Evolutionary conservation across 768 basidiomycete species (phyloP).

Genomic region (Leccinum truebloodii): DNA sequence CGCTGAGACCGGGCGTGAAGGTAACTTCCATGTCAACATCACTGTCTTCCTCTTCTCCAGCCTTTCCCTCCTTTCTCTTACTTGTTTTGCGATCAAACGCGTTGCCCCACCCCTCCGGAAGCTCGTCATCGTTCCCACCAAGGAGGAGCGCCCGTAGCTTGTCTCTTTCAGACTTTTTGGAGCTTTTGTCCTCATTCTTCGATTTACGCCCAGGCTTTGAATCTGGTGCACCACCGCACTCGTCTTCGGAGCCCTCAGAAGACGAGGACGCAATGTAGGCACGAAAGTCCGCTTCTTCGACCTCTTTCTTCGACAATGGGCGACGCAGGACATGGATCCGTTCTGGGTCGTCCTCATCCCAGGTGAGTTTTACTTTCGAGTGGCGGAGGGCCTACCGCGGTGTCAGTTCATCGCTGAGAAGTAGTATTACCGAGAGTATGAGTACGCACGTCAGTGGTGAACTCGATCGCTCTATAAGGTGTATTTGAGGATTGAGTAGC

Average conservation of each 20-base stretch:
- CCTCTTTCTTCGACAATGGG: conserved; percentile 75
- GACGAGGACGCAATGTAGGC: conserved; percentile 75
- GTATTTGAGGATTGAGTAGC: conserved; percentile 63
- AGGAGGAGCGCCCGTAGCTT: conserved; percentile 78
- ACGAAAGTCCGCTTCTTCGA: conserved; percentile 89
- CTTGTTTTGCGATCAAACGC: conserved; percentile 29
- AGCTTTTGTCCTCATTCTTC: conserved; percentile 22
- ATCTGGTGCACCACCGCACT: conserved; percentile 7
- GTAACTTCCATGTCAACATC: conserved; percentile 94
- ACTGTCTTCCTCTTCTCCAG: conserved; percentile 28
- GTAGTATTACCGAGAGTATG: background rate
- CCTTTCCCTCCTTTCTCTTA: conserved; percentile 2
- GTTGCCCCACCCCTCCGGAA: conserved; percentile 85
- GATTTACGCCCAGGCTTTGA: conserved; percentile 11
- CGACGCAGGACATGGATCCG: conserved; percentile 80
- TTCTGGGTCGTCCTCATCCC: conserved; percentile 97
- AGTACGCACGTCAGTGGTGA: conserved; percentile 82
- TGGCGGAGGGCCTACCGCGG: conserved; percentile 82
- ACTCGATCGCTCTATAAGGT: conserved; percentile 78
- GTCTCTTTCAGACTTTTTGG: conserved; percentile 54
- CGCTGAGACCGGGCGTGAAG: conserved; percentile 87
- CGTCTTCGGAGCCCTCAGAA: conserved; percentile 50
- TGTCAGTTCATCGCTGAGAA: background rate
- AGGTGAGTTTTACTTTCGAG: conserved; percentile 96
- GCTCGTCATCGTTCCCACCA: conserved; percentile 57